Conservation (phyloP, 108 stramenopile genomes). For the Pseudonitzschia multiseries region DNA sequence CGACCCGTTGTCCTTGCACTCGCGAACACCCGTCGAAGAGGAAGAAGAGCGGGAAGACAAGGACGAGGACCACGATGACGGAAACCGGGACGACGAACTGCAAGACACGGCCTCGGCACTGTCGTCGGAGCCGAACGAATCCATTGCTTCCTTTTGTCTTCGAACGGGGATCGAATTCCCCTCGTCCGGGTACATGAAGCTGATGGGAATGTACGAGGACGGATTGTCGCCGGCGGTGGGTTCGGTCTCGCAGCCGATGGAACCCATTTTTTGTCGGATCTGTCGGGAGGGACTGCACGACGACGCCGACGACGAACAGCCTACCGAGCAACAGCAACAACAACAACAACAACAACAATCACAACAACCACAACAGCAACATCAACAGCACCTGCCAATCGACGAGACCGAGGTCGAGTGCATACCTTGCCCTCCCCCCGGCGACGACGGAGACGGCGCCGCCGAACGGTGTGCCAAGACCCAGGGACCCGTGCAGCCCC, state of each 20-base stretch:
- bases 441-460: background rate
- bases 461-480: slow-evolving; percentile 1
- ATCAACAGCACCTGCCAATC: slow-evolving; percentile 4
- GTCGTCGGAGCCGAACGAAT: slow-evolving; percentile 32
- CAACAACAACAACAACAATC: slow-evolving; percentile 22
- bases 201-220: slow-evolving; percentile 74
- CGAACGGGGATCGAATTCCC: slow-evolving; percentile 63
- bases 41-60: background rate
- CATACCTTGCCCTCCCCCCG: background rate
- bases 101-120: slow-evolving; percentile 35
- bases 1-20: background rate
- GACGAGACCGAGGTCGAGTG: background rate
- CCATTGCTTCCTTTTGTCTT: slow-evolving; percentile 35
- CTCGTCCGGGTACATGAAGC: slow-evolving; percentile 64
- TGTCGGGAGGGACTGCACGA: slow-evolving; percentile 90
- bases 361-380: slow-evolving; percentile 26
- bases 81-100: slow-evolving; percentile 36
- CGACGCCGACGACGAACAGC: slow-evolving; percentile 44
- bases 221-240: slow-evolving; percentile 50
- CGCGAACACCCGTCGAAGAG: background rate
- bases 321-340: slow-evolving; percentile 26
- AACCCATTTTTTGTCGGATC: slow-evolving; percentile 87
- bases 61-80: slow-evolving; percentile 19
- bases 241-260: slow-evolving; percentile 33
- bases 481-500: slow-evolving; percentile 48